Conservation (phyloP, 192 early-diverging fungal genomes). For the Piromyces sp. region DNA sequence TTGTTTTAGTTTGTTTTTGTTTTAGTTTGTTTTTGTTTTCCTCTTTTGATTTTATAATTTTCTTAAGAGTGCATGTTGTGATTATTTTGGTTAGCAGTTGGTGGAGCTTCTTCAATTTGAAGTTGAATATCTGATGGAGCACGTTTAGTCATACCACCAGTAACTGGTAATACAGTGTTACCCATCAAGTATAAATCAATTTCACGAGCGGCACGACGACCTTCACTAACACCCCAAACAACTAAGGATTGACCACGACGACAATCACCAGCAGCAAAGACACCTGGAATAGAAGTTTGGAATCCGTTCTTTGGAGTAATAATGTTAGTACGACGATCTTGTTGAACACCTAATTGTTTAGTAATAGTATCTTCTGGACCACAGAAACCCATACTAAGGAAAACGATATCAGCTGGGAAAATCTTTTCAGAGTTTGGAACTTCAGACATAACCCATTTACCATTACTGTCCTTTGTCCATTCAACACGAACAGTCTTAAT, state of each 20-base stretch:
- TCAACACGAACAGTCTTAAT: constrained; percentile 90
- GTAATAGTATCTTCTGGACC: constrained; percentile 76
- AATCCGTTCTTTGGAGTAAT: constrained; percentile 61
- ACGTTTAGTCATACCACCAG: constrained; percentile 68
- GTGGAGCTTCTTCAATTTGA: constrained; percentile 12
- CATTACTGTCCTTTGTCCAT: constrained; percentile 68
- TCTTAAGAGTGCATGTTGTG: constrained; percentile 1
- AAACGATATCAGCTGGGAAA: constrained; percentile 76
- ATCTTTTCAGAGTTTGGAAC: constrained; percentile 66
- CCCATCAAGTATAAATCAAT: constrained; percentile 70
- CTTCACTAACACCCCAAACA: constrained; percentile 98
- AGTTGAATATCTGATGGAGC: not conserved
- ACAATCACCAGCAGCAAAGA: constrained; percentile 96
- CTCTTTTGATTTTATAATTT: not conserved
- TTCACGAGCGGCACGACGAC: constrained; percentile 82
- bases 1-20: constrained; percentile 4
- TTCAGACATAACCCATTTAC: constrained; percentile 79
- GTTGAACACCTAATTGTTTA: constrained; percentile 61
- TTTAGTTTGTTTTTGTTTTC: not conserved
- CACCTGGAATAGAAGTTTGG: constrained; percentile 52
- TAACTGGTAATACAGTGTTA: constrained; percentile 64
- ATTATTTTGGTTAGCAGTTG: constrained; percentile 1
- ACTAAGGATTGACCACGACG: constrained; percentile 87
- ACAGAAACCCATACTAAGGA: constrained; percentile 90
- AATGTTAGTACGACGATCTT: constrained; percentile 61